Evolutionary conservation across 495 filamentous ascomycete species (phyloP), one percentile per base, ranked within the genome.

Genomic region (Geoglossum glabrum): DNA sequence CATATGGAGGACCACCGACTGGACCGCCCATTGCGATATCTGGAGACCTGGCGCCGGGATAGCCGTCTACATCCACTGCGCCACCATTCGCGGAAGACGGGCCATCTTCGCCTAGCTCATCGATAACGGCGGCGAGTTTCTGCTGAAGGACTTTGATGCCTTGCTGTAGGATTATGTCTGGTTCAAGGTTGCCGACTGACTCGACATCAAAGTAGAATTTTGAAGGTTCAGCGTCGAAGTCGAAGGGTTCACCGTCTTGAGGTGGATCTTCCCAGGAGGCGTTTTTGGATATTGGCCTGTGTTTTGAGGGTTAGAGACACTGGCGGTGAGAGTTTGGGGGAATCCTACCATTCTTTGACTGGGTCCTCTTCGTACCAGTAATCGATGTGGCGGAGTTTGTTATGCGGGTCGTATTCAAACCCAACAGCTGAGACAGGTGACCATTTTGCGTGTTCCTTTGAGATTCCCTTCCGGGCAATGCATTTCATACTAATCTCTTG

Each of bases 391-490:
- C 77, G 74, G 49, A 98, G 70, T 68, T 90, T 93, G 69, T 98
- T 98, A 67, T 90, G 83, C 59, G 92, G 92, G 66, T 98, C 92
- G 69, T 98, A 98, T 70, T 98, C 92, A 64, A 97, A 98, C 26
- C 88, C 92, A 54, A 98, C 82, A 5, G 92, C 93, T 58, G 89
- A 75, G 43, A 83, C 85, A 1, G 93, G 89, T 52, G 85, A 82
- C 92, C 92, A 98, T 68, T 98, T 98, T 0, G 93, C 84, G 73
- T 98, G 92, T 67, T 98, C 92, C 75, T 97, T 98, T 2, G 90
- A 89, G 59, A 96, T 96, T 0, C 92, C 92, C 74, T 97, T 97
- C 77, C 95, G 96, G 55, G 89, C 93, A 61, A 96, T 81, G 65
- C 90, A 96, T 46, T 81, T 83, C 67, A 97, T 77, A 67, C 84